These are phyloP conservation scores for Exophiala viscosa DNA, from an alignment of 2,329 filamentous ascomycete genomes.

Conservation along the genomic window DNA sequence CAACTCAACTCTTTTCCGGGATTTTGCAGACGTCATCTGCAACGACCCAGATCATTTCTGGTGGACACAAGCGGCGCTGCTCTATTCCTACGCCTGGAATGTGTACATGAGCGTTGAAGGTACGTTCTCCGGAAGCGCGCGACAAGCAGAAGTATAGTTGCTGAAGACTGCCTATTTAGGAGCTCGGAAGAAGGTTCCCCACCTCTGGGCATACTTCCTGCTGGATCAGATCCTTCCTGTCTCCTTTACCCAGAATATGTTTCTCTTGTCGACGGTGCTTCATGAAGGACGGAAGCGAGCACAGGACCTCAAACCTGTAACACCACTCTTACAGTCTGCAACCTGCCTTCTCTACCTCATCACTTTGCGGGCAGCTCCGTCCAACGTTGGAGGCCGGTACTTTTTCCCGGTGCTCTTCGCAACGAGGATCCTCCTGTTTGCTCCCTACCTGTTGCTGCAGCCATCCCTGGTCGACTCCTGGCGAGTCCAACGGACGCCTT, in stretches of 20 bases:
- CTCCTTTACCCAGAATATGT: conserved; percentile 61
- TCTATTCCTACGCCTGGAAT: conserved; percentile 18
- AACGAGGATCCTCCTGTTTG: conserved; percentile 29
- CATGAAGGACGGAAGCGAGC: conserved; percentile 8
- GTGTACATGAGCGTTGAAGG: conserved; percentile 19
- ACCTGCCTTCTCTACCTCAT: conserved; percentile 23
- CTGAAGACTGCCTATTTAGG: neutral
- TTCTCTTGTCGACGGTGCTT: conserved; percentile 57
- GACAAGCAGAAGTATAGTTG: too few species aligned
- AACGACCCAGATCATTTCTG: conserved; percentile 13
- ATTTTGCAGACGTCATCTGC: conserved; percentile 13
- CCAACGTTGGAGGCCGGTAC: conserved; percentile 16
- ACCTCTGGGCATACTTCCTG: conserved; percentile 55
- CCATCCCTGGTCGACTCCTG: neutral
- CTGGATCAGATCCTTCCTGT: conserved; percentile 59
- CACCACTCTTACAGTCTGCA: conserved; percentile 16
- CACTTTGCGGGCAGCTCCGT: conserved; percentile 24
- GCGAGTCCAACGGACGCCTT: neutral
- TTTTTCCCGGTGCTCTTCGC: conserved; percentile 29
- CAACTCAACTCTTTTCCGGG: conserved; percentile 13
- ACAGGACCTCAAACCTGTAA: conserved; percentile 1
- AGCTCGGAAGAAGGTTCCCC: conserved; percentile 40
- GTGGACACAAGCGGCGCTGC: conserved; percentile 9
- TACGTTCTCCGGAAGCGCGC: neutral
- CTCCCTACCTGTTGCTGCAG: conserved; percentile 19